Evolutionary conservation across 2,329 filamentous ascomycete genomes (phyloP).

Genomic region (Trichoderma simmonsii): DNA sequence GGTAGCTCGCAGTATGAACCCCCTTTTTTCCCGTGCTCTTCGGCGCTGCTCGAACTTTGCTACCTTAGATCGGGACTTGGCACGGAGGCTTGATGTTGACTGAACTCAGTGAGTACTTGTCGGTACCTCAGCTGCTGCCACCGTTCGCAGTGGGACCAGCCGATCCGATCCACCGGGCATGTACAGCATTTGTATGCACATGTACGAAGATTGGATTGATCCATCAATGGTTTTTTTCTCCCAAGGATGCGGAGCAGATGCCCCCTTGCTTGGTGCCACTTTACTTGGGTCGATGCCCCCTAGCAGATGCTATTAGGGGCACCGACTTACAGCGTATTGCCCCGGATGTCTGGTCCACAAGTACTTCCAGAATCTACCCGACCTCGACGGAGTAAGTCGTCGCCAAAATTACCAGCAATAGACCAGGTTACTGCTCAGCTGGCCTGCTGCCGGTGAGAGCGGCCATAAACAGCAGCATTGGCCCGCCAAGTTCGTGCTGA

Average conservation of each 20-base stretch:
- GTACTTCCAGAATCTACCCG: background rate
- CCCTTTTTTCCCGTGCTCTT: background rate
- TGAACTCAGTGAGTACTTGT: background rate
- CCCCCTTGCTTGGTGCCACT: background rate
- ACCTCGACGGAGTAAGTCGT: background rate
- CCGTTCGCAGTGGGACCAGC: background rate
- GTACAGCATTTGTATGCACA: constrained; percentile 5
- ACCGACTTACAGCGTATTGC: background rate
- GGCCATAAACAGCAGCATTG: background rate
- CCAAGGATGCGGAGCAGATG: background rate
- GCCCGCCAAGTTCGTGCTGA: background rate
- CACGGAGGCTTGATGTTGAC: background rate
- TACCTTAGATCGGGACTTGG: background rate
- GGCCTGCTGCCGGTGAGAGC: constrained; percentile 7
- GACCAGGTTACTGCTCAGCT: background rate
- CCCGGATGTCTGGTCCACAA: background rate
- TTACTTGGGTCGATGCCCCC: background rate
- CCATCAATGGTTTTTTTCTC: background rate
- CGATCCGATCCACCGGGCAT: constrained; percentile 14
- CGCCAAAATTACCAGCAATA: background rate
- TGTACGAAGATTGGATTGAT: background rate
- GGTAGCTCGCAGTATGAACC: background rate
- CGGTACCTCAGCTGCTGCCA: background rate
- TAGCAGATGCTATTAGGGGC: background rate
- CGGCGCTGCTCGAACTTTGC: background rate